phyloP scores from a whole-genome alignment of 495 filamentous ascomycete species.

The Glonium stellatum region DNA sequence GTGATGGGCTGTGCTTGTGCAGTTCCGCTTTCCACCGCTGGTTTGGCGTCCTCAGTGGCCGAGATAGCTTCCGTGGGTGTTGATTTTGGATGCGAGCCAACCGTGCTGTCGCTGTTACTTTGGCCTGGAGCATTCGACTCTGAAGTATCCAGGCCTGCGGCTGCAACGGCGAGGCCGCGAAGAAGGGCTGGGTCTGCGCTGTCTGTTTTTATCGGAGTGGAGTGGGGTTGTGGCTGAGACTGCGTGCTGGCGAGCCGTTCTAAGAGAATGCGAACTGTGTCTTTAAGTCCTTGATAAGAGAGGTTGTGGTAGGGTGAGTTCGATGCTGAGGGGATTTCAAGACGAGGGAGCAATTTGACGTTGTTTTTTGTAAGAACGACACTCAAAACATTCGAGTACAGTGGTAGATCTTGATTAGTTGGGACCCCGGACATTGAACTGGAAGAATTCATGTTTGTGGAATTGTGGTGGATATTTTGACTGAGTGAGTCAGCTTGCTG shows the following conservation, averaged over 20 bases:
- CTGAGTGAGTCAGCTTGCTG: too few species aligned
- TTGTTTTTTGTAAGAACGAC: not conserved
- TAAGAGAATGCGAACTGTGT: not conserved
- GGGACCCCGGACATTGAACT: not conserved
- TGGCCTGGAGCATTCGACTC: not conserved
- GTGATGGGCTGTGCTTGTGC: not conserved
- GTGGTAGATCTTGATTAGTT: not conserved
- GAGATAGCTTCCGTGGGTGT: not conserved
- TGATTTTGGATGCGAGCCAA: not conserved
- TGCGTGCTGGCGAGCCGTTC: not conserved
- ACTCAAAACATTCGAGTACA: not conserved
- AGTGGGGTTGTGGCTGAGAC: not conserved
- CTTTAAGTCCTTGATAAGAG: not conserved
- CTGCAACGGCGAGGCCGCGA: conserved; percentile 19
- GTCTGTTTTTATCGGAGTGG: not conserved
- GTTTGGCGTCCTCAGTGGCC: not conserved
- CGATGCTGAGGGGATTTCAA: not conserved
- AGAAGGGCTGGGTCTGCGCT: conserved; percentile 15
- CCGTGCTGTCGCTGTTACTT: not conserved
- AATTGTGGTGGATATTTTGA: not conserved
- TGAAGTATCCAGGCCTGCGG: conserved; percentile 8
- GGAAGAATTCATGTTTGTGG: not conserved
- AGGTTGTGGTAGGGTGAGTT: not conserved
- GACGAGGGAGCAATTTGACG: not conserved
- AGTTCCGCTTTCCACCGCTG: not conserved